Evolutionary conservation across 179 eudicot genomes (phyloP).

Genomic region (Silene coronaria): DNA sequence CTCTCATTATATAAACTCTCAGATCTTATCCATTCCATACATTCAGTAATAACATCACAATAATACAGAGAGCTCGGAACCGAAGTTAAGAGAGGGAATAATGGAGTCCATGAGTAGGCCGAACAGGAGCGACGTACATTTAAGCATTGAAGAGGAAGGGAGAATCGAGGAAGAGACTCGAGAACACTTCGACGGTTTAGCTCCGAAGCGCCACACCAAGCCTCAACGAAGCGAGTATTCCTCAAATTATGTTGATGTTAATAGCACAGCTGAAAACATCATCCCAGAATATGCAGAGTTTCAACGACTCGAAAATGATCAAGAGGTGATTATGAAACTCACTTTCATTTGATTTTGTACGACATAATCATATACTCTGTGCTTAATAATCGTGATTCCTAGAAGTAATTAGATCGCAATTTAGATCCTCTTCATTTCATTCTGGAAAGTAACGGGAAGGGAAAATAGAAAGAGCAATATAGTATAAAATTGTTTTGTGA

Average conservation of each 20-base stretch:
- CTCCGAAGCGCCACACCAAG: conserved; percentile 80
- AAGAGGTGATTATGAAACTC: conserved; percentile 18
- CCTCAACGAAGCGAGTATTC: conserved; percentile 92
- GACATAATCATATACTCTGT: neutral
- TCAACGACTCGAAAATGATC: conserved; percentile 54
- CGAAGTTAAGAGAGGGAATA: neutral
- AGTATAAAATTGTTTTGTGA: too few species aligned
- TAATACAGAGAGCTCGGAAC: neutral
- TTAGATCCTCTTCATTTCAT: too few species aligned
- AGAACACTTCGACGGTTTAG: conserved; percentile 61
- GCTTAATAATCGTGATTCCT: neutral
- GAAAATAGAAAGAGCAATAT: too few species aligned
- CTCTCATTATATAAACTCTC: conserved; percentile 1
- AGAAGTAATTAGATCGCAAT: too few species aligned
- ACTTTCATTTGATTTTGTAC: neutral
- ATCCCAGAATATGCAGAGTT: conserved; percentile 66
- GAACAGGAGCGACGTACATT: conserved; percentile 63
- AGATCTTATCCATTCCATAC: conserved; percentile 18
- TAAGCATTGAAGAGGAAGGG: conserved; percentile 57
- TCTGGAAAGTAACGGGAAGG: too few species aligned
- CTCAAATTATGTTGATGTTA: conserved; percentile 41
- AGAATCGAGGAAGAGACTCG: conserved; percentile 52
- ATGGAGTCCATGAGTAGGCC: conserved; percentile 50
- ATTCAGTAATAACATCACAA: neutral
- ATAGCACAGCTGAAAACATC: conserved; percentile 12